These are phyloP conservation scores for Trypanosomatidae sp. DNA, from an alignment of 208 protist genomes.

Conservation along the genomic window DNA sequence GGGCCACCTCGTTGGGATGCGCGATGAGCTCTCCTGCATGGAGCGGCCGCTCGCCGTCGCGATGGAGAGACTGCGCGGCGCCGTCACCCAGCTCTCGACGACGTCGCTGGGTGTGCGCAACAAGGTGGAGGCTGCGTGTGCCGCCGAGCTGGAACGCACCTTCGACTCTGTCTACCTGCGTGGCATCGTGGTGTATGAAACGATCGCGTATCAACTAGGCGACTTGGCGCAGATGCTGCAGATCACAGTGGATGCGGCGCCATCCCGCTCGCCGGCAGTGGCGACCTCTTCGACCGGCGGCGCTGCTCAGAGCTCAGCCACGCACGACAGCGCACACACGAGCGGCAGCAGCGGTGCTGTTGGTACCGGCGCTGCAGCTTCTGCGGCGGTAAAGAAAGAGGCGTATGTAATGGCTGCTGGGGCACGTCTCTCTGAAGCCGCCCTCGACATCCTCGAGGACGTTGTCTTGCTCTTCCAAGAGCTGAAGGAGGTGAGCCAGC, in stretches of 20 bases:
- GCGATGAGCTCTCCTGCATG: constrained; percentile 71
- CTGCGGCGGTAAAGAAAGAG: background rate
- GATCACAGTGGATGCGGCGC: constrained; percentile 12
- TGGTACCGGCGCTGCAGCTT: no score
- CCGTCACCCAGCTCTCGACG: constrained; percentile 33
- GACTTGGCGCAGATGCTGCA: constrained; percentile 24
- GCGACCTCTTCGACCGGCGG: no score
- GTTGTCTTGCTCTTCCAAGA: constrained; percentile 30
- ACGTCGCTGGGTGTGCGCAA: constrained; percentile 32
- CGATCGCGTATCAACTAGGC: constrained; percentile 42
- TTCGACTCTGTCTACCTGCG: constrained; percentile 65
- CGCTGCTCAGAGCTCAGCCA: no score
- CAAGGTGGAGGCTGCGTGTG: constrained; percentile 53
- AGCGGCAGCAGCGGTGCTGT: no score
- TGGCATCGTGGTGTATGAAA: constrained; percentile 65
- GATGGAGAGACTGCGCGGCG: constrained; percentile 44
- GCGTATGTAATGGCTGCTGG: background rate
- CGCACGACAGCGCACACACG: background rate
- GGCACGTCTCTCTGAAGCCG: constrained; percentile 6
- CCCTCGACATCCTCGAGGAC: constrained; percentile 27
- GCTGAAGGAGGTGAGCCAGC: constrained; percentile 21
- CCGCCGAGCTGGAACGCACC: constrained; percentile 50
- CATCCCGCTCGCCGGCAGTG: no score
- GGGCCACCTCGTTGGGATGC: constrained; percentile 67
- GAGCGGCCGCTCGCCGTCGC: constrained; percentile 49